Conservation (phyloP, 73 alveolate species). For the Paramecium octaurelia region DNA sequence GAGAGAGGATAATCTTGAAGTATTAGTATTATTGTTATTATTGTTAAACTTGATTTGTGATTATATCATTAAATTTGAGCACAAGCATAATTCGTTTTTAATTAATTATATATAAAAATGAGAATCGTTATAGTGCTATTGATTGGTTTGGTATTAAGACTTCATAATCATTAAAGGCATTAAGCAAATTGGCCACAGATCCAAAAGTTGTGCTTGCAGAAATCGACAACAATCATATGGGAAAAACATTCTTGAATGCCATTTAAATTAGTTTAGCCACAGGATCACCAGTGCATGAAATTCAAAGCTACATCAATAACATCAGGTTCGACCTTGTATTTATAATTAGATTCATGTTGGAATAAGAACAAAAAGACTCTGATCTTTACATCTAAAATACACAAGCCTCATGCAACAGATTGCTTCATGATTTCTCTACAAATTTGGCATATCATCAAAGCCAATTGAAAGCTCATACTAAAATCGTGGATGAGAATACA, state of each 20-base stretch:
- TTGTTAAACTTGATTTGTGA: neutral
- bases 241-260: conserved; percentile 45
- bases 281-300: conserved; percentile 48
- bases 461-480: conserved; percentile 24
- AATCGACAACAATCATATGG: conserved; percentile 38
- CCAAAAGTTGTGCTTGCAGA: conserved; percentile 44
- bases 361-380: conserved; percentile 32
- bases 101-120: neutral
- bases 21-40: conserved; percentile 5
- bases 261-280: conserved; percentile 39
- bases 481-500: conserved; percentile 25
- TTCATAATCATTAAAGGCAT: neutral
- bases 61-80: conserved; percentile 14
- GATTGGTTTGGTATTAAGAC: conserved; percentile 21
- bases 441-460: conserved; percentile 35
- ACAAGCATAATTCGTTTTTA: conserved; percentile 27
- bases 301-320: conserved; percentile 1
- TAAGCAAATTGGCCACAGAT: conserved; percentile 21
- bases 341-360: conserved; percentile 37
- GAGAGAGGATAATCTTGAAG: neutral
- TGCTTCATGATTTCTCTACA: conserved; percentile 32
- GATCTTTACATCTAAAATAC: conserved; percentile 34
- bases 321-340: neutral
- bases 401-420: conserved; percentile 18
- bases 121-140: conserved; percentile 14